Conservation (phyloP, 352 stramenopile species). For the Phytophthora boehmeriae region DNA sequence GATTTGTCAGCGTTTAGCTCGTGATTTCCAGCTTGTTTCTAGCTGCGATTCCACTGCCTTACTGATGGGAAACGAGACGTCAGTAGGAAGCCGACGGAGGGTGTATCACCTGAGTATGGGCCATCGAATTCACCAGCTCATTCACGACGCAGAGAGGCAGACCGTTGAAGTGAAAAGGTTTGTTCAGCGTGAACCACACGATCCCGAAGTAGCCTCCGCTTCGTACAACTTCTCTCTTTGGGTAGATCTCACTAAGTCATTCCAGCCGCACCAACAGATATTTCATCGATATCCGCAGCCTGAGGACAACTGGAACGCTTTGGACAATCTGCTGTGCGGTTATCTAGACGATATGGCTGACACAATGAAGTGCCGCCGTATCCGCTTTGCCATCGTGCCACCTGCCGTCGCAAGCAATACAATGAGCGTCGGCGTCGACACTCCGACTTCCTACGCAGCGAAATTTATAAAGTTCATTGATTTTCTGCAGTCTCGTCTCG, state of each 20-base stretch:
- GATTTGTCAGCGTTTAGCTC: constrained; percentile 78
- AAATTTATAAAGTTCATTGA: constrained; percentile 72
- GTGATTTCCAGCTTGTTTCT: constrained; percentile 80
- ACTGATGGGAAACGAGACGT: constrained; percentile 29
- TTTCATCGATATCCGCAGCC: constrained; percentile 74
- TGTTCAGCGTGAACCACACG: constrained; percentile 51
- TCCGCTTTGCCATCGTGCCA: constrained; percentile 73
- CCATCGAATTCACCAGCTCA: constrained; percentile 82
- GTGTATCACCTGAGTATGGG: constrained; percentile 82
- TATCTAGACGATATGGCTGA: constrained; percentile 82
- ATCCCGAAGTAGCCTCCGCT: constrained; percentile 39
- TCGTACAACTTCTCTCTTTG: constrained; percentile 81
- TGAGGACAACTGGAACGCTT: constrained; percentile 81
- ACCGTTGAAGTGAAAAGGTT: constrained; percentile 85
- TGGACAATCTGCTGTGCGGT: constrained; percentile 77
- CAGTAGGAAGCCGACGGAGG: constrained; percentile 24
- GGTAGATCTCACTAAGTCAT: constrained; percentile 64
- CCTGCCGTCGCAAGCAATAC: constrained; percentile 21
- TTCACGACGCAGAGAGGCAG: constrained; percentile 74
- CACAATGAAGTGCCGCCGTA: constrained; percentile 68
- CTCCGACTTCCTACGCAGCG: constrained; percentile 37
- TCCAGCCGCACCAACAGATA: constrained; percentile 72
- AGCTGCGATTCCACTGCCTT: constrained; percentile 39
- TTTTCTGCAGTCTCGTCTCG: constrained; percentile 64
- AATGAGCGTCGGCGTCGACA: constrained; percentile 5